Evolutionary conservation across 2,329 filamentous ascomycete species (phyloP).

Genomic region (Leptographium procerum): DNA sequence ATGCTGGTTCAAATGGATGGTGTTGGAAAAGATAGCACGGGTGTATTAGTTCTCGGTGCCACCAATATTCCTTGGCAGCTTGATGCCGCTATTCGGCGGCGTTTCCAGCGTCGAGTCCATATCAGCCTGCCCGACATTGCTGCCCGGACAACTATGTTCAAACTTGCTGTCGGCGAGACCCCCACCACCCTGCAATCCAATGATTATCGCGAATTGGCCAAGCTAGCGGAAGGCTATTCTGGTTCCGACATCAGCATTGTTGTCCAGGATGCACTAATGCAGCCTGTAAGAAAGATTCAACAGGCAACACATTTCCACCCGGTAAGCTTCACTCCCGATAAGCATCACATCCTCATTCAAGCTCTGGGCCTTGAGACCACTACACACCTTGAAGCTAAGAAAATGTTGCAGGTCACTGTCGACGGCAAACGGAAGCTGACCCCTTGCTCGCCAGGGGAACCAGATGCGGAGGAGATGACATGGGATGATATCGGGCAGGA

Average conservation of each 20-base stretch:
- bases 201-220: slow-evolving; percentile 71
- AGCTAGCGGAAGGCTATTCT: slow-evolving; percentile 84
- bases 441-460: slow-evolving; percentile 87
- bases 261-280: slow-evolving; percentile 94
- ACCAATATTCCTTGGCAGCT: slow-evolving; percentile 99
- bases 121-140: slow-evolving; percentile 83
- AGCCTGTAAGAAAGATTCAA: slow-evolving; percentile 91
- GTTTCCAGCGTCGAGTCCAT: slow-evolving; percentile 92
- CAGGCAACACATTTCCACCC: slow-evolving; percentile 97
- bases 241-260: slow-evolving; percentile 93
- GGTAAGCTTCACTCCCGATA: slow-evolving; percentile 35
- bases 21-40: slow-evolving; percentile 89
- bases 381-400: background rate
- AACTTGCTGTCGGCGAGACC: slow-evolving; percentile 84
- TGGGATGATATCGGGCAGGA: slow-evolving; percentile 84
- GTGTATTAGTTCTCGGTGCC: slow-evolving; percentile 86
- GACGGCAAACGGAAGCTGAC: slow-evolving; percentile 62
- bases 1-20: slow-evolving; percentile 98
- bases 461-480: slow-evolving; percentile 79
- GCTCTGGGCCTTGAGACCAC: background rate
- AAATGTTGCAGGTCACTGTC: slow-evolving; percentile 47
- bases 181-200: slow-evolving; percentile 69
- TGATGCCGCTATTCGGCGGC: slow-evolving; percentile 86
- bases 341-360: background rate
- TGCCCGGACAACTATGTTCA: slow-evolving; percentile 89